These are phyloP conservation scores for Gaertneriomyces sp. DNA, from an alignment of 192 early-diverging fungal genomes.

Conservation along the genomic window DNA sequence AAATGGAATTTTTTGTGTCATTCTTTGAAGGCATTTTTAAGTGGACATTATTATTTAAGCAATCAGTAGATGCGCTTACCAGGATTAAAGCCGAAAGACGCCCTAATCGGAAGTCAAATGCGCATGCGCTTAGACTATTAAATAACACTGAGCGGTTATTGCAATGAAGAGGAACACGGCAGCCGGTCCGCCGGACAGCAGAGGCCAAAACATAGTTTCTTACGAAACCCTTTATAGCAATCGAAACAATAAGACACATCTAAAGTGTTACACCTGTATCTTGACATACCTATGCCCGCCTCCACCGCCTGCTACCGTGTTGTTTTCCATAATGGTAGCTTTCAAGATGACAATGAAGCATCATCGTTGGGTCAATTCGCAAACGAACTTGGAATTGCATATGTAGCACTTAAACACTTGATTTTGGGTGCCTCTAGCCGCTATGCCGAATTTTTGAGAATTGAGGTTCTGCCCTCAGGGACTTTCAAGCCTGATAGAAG, in stretches of 20 bases:
- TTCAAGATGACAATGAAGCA: constrained; percentile 1
- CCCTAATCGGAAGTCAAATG: too few relatives aligned
- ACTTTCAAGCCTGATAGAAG: not conserved
- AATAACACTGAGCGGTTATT: too few relatives aligned
- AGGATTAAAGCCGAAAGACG: too few relatives aligned
- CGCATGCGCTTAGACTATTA: too few relatives aligned
- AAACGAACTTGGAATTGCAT: constrained; percentile 1
- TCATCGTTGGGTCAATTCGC: constrained; percentile 2
- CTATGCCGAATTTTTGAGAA: constrained; percentile 1
- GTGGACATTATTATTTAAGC: constrained; percentile 8
- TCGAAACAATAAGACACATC: not conserved
- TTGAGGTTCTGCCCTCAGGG: not conserved
- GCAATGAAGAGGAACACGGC: too few relatives aligned
- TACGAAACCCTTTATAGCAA: constrained; percentile 1
- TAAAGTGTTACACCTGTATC: too few relatives aligned
- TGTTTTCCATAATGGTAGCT: not conserved
- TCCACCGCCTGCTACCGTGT: constrained; percentile 5
- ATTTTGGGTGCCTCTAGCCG: constrained; percentile 1
- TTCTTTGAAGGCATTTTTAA: constrained; percentile 1
- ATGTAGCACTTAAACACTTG: constrained; percentile 5
- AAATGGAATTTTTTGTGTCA: not conserved
- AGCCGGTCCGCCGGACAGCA: too few relatives aligned
- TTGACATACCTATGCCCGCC: too few relatives aligned
- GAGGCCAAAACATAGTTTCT: too few relatives aligned
- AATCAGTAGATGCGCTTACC: too few relatives aligned